Evolutionary conservation across 495 filamentous ascomycete genomes (phyloP).

Genomic region (Diplogelasinospora grovesii): DNA sequence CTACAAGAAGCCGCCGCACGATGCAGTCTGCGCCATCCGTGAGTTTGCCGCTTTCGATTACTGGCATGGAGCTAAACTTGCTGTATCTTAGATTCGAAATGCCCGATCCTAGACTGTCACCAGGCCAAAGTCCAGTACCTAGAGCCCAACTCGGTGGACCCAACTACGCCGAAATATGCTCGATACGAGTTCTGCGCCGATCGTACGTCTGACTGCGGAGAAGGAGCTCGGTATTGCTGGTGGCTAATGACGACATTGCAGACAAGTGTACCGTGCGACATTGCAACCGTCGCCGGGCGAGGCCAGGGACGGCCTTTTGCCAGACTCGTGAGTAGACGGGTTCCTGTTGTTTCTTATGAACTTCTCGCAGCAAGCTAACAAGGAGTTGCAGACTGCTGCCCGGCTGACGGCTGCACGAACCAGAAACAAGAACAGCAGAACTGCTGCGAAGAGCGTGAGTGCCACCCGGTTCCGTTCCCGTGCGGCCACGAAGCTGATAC

Average conservation of each 20-base stretch:
- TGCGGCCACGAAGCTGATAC: neutral
- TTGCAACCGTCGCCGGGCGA: slow-evolving; percentile 10
- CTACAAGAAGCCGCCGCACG: slow-evolving; percentile 19
- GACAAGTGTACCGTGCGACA: slow-evolving; percentile 20
- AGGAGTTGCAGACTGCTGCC: slow-evolving; percentile 15
- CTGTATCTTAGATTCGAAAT: slow-evolving; percentile 13
- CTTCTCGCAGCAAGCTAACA: neutral
- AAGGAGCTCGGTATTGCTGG: too few species aligned
- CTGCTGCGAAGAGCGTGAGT: slow-evolving; percentile 21
- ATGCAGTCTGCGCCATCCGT: slow-evolving; percentile 21
- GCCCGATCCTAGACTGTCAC: slow-evolving; percentile 16
- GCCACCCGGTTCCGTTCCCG: neutral
- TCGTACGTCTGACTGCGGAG: slow-evolving; percentile 13
- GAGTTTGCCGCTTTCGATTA: slow-evolving; percentile 1
- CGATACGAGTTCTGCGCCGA: slow-evolving; percentile 22
- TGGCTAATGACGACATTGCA: too few species aligned
- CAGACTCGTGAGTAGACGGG: slow-evolving; percentile 14
- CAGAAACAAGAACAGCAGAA: slow-evolving; percentile 14
- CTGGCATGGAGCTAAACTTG: neutral
- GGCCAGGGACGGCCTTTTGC: slow-evolving; percentile 8
- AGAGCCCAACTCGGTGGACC: slow-evolving; percentile 17
- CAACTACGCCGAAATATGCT: slow-evolving; percentile 11
- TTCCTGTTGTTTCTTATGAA: neutral
- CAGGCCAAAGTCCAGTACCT: slow-evolving; percentile 20
- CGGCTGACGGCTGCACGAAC: slow-evolving; percentile 16